Conservation (phyloP, 441 rosid genomes). For the Macaranga tanarius region DNA sequence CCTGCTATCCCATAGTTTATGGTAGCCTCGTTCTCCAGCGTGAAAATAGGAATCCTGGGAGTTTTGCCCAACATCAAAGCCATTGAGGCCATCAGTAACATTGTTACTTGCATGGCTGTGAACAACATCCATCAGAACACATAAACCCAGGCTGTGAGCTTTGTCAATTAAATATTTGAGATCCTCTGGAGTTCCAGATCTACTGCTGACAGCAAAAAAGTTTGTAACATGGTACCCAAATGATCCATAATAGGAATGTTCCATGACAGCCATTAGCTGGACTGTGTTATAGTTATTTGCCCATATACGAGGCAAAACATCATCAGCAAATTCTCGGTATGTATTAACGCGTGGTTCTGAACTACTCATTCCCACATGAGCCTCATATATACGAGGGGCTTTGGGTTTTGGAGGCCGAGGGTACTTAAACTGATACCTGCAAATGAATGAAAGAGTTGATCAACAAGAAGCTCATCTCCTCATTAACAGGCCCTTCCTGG, state of each 20-base stretch:
- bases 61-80: slow-evolving; percentile 79
- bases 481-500: background rate
- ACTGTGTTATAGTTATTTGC: slow-evolving; percentile 74
- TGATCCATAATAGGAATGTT: slow-evolving; percentile 84
- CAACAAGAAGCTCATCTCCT: slow-evolving; percentile 16
- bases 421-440: slow-evolving; percentile 62
- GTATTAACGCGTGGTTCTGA: slow-evolving; percentile 64
- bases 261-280: slow-evolving; percentile 85
- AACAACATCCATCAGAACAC: slow-evolving; percentile 72
- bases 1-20: slow-evolving; percentile 78
- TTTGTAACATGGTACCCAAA: slow-evolving; percentile 83
- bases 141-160: slow-evolving; percentile 79
- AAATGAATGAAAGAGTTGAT: slow-evolving; percentile 24
- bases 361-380: slow-evolving; percentile 91
- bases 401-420: slow-evolving; percentile 65
- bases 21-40: slow-evolving; percentile 72
- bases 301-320: slow-evolving; percentile 68
- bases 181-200: slow-evolving; percentile 87
- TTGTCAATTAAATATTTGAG: slow-evolving; percentile 80
- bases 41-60: slow-evolving; percentile 80
- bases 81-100: slow-evolving; percentile 80
- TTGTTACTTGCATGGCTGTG: slow-evolving; percentile 88
- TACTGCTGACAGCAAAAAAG: slow-evolving; percentile 80
- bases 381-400: slow-evolving; percentile 76
- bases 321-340: slow-evolving; percentile 76